Conservation (phyloP, 1,284 basidiomycete species). For the Heterobasidion occidentale region DNA sequence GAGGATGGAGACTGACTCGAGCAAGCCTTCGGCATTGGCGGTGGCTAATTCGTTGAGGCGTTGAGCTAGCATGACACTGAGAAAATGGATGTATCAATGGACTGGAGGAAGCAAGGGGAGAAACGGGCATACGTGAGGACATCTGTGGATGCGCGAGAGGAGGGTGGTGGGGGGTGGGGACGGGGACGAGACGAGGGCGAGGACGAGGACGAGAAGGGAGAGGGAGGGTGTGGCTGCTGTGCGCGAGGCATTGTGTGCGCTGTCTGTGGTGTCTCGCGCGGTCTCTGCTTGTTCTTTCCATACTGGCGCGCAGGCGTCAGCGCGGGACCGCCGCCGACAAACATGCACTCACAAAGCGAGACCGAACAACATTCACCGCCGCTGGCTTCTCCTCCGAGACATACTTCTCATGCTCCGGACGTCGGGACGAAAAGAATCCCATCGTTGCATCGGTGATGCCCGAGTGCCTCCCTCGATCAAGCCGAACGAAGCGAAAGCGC, state of each 20-base stretch:
- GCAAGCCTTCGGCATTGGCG: conserved; percentile 68
- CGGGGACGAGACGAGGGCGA: conserved; percentile 12
- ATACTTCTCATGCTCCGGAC: conserved; percentile 20
- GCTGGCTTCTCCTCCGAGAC: conserved; percentile 34
- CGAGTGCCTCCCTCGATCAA: neutral
- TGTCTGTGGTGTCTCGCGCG: neutral
- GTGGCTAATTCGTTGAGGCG: conserved; percentile 68
- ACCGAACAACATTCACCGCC: conserved; percentile 54
- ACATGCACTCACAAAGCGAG: conserved; percentile 54
- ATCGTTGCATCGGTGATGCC: conserved; percentile 13
- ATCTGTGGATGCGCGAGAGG: conserved; percentile 36
- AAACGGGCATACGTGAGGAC: conserved; percentile 53
- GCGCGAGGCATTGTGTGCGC: no score
- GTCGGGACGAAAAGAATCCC: conserved; percentile 36
- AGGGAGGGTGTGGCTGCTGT: conserved; percentile 1
- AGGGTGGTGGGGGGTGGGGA: conserved; percentile 10
- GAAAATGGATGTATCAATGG: neutral
- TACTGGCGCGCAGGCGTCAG: conserved; percentile 35
- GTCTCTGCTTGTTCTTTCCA: conserved; percentile 45
- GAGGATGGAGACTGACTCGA: conserved; percentile 42
- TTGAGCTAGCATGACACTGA: conserved; percentile 65
- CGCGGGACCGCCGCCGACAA: conserved; percentile 4
- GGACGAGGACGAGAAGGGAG: conserved; percentile 9
- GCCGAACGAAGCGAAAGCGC: neutral
- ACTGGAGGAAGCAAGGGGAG: conserved; percentile 1